Evolutionary conservation across 352 stramenopile genomes (phyloP).

Genomic region (Hyaloperonospora arabidopsidis): DNA sequence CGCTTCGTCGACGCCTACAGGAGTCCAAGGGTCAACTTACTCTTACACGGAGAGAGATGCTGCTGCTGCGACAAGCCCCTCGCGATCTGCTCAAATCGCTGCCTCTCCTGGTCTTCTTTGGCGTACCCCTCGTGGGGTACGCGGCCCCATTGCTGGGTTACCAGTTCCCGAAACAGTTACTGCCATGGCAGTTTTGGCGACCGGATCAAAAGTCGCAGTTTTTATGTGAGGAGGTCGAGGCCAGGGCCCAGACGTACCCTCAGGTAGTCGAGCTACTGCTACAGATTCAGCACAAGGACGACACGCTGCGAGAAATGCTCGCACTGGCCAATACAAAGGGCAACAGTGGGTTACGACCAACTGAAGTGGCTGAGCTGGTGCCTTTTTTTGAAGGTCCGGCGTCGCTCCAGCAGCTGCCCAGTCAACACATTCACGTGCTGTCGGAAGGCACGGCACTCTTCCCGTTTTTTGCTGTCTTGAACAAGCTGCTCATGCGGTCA

Average conservation of each 20-base stretch:
- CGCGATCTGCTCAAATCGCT: conserved; percentile 81
- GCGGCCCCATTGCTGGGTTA: conserved; percentile 69
- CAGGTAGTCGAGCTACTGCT: conserved; percentile 47
- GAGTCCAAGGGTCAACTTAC: conserved; percentile 14
- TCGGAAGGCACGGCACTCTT: conserved; percentile 44
- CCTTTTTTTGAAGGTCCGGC: conserved; percentile 66
- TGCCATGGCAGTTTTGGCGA: conserved; percentile 84
- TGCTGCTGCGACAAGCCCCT: conserved; percentile 72
- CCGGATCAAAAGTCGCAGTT: conserved; percentile 80
- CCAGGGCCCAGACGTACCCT: conserved; percentile 50
- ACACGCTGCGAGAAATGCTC: conserved; percentile 44
- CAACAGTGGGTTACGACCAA: conserved; percentile 30
- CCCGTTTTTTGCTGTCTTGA: conserved; percentile 50
- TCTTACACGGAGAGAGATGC: conserved; percentile 68
- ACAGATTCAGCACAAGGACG: conserved; percentile 58
- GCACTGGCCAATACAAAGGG: conserved; percentile 13
- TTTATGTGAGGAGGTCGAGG: conserved; percentile 50
- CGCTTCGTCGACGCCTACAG: conserved; percentile 52
- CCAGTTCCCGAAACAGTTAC: conserved; percentile 76
- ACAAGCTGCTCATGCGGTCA: conserved; percentile 34
- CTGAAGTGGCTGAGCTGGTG: conserved; percentile 47
- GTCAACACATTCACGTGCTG: conserved; percentile 46
- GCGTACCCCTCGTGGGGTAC: conserved; percentile 63
- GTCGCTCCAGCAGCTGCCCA: conserved; percentile 34
- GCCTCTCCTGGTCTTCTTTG: conserved; percentile 67